Evolutionary conservation across 2,329 filamentous ascomycete species (phyloP), one percentile per base, ranked within the genome.

Genomic region (Bipolaris oryzae): DNA sequence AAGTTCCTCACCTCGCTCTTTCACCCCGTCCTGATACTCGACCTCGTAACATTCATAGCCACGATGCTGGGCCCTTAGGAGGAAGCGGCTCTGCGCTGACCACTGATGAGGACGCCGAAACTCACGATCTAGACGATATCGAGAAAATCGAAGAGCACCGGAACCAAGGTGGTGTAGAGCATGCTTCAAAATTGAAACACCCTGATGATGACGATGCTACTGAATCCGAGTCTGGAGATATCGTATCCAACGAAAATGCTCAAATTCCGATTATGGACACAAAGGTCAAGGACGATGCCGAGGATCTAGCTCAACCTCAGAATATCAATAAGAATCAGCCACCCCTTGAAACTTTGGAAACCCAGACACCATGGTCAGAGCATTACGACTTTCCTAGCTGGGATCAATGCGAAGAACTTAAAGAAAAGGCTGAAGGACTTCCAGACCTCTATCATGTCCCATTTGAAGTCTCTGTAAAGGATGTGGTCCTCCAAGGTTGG

Each of bases 401-500:
- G 25, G n/a, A 33, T 7, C 7, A 43, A 50, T 50, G 28, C 18
- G 16, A 35, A 18, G 15, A n/a, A 21, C 13, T 43, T 5, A 15
- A 13, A 9, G 38, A 33, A 9, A 46, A 48, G 34, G 46, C 34
- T n/a, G 46, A 43, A 20, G 11, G 13, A 9, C 49, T 25, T 11
- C 28, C 39, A 9, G 21, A 43, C 13, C 33, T 37, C 38, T n/a
- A 43, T 10, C 25, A 35, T 5, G 49, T 37, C 18, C 21, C 15
- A 13, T 35, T 42, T 10, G 21, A 44, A 20, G 38, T 43, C 5
- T 44, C 25, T 18, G 18, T 20, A 9, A 15, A 61, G 31, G 75
- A 78, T 50, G 64, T 79, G 6, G 56, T 63, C 20, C 60, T 79
- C n/a, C 68, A 75, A 34, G 77, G 76, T 3, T 79, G 77, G 77